Evolutionary conservation across 1,139 yeast species (phyloP).

Genomic region (Suhomyces maxii): DNA sequence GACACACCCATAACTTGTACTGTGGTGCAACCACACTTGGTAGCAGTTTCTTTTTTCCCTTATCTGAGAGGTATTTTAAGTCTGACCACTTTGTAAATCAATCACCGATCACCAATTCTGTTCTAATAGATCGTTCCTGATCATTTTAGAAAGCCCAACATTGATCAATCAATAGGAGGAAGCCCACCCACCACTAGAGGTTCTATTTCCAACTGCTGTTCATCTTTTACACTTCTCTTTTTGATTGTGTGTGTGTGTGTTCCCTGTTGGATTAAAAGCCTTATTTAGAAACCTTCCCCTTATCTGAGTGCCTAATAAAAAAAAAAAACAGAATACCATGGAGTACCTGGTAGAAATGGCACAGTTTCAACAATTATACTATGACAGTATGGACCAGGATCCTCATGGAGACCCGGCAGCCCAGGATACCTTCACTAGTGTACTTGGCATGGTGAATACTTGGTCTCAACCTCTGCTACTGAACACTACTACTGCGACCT

Average conservation of each 20-base stretch:
- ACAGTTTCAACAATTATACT: slow-evolving; percentile 8
- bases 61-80: slow-evolving; percentile 8
- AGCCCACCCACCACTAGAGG: neutral
- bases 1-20: slow-evolving; percentile 4
- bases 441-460: neutral
- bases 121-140: neutral
- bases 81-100: slow-evolving; percentile 5
- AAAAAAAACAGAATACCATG: neutral
- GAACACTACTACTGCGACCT: too few species aligned
- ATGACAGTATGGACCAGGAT: slow-evolving; percentile 7
- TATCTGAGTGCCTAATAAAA: too few species aligned
- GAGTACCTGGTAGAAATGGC: slow-evolving; percentile 7
- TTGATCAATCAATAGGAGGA: too few species aligned
- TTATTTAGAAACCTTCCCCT: too few species aligned
- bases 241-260: too few species aligned
- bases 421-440: neutral
- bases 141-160: neutral
- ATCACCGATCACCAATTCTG: neutral
- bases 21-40: slow-evolving; percentile 9
- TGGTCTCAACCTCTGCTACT: neutral
- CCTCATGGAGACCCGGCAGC: slow-evolving; percentile 2
- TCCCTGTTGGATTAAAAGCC: too few species aligned
- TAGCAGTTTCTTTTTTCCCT: slow-evolving; percentile 7
- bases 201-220: neutral
- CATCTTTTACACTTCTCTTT: neutral